These are phyloP conservation scores for Glebionis coronaria DNA, from an alignment of 129 eudicot species.

Conservation along the genomic window DNA sequence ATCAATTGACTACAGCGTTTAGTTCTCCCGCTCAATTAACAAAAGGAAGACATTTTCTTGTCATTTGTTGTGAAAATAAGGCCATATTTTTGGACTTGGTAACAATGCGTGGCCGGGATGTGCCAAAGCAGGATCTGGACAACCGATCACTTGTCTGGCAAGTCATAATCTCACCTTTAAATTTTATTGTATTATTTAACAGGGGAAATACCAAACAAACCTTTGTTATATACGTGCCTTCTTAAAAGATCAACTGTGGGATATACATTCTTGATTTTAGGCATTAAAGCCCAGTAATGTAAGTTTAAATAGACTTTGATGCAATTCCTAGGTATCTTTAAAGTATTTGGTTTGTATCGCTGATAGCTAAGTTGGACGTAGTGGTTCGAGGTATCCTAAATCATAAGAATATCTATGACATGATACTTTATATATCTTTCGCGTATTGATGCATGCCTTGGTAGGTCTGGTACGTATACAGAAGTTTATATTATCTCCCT, in stretches of 20 bases:
- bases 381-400: not conserved
- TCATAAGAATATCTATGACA: not conserved
- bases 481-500: not conserved
- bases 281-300: not conserved
- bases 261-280: constrained; percentile 5
- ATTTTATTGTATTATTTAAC: constrained; percentile 13
- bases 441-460: not conserved
- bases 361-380: not conserved
- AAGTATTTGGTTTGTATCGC: not conserved
- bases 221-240: not conserved
- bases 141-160: constrained; percentile 87
- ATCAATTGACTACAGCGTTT: constrained; percentile 65
- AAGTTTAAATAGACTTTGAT: constrained; percentile 1
- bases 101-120: constrained; percentile 98
- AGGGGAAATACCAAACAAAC: not conserved
- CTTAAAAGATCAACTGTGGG: too few relatives aligned
- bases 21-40: constrained; percentile 86
- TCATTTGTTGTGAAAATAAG: constrained; percentile 94
- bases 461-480: not conserved
- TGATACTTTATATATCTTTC: not conserved
- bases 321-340: not conserved
- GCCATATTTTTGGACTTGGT: constrained; percentile 92
- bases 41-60: constrained; percentile 94
- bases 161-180: constrained; percentile 31
- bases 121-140: constrained; percentile 92